phyloP scores from a whole-genome alignment of 139 green algal species.

The Edaphochlamys debaryana region DNA sequence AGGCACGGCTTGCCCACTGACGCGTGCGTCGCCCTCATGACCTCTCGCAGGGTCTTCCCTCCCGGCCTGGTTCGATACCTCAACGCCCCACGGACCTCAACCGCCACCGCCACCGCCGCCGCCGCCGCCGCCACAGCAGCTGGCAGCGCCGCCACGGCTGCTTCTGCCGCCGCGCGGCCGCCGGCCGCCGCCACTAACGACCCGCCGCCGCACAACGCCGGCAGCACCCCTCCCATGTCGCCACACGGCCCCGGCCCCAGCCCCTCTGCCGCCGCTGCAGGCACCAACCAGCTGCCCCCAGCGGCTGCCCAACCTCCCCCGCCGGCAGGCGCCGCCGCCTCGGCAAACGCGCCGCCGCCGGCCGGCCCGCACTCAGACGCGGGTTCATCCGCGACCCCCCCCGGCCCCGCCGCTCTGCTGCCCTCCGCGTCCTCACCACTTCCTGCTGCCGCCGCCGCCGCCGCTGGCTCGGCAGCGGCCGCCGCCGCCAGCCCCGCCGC shows the following conservation, averaged over 20 bases:
- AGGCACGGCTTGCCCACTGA: too few relatives aligned
- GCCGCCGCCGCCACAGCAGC: not conserved
- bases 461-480: not conserved
- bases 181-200: not conserved
- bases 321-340: not conserved
- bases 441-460: not conserved
- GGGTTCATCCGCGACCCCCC: not conserved
- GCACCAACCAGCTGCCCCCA: too few relatives aligned
- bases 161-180: not conserved
- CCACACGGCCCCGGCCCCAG: not conserved
- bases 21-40: too few relatives aligned
- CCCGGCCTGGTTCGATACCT: slow-evolving; percentile 81
- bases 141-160: not conserved
- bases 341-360: not conserved
- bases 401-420: not conserved
- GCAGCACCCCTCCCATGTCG: not conserved
- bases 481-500: not conserved
- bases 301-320: not conserved
- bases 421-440: too few relatives aligned
- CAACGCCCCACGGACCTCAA: slow-evolving; percentile 39
- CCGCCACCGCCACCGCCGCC: not conserved
- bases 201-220: not conserved
- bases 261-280: not conserved
- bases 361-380: not conserved
- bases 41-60: slow-evolving; percentile 68